These are phyloP conservation scores for Daldinia sp. DNA, from an alignment of 2,329 filamentous ascomycete genomes.

Conservation along the genomic window DNA sequence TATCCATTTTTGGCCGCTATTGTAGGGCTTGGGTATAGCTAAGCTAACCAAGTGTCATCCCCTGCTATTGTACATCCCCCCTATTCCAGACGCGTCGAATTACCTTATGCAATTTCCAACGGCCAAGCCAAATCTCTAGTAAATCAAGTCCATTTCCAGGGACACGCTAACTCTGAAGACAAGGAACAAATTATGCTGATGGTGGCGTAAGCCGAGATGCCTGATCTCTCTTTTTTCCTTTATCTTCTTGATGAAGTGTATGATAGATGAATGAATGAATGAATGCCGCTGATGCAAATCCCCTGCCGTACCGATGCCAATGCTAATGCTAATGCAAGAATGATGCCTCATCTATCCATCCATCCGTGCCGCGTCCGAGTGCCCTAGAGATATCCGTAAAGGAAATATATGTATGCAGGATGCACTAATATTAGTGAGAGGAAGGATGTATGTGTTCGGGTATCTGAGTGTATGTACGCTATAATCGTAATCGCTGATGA, in stretches of 20 bases:
- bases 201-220: slow-evolving; percentile 36
- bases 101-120: background rate
- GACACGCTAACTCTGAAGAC: background rate
- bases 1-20: background rate
- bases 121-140: background rate
- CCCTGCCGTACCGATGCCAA: slow-evolving; percentile 5
- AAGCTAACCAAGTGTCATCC: background rate
- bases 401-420: background rate
- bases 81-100: background rate
- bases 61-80: background rate
- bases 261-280: slow-evolving; percentile 3
- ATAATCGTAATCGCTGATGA: slow-evolving; percentile 14
- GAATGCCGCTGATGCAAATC: slow-evolving; percentile 6
- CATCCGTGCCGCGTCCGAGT: background rate
- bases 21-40: too few relatives aligned
- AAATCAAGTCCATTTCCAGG: slow-evolving; percentile 2
- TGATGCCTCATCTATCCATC: slow-evolving; percentile 8
- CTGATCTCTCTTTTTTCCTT: slow-evolving; percentile 32
- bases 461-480: slow-evolving; percentile 17
- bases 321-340: background rate
- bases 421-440: slow-evolving; percentile 1
- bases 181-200: slow-evolving; percentile 14
- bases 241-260: background rate
- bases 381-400: background rate
- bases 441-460: background rate